Conservation (phyloP, 768 basidiomycete genomes). For the Psilocybe tampanensis region DNA sequence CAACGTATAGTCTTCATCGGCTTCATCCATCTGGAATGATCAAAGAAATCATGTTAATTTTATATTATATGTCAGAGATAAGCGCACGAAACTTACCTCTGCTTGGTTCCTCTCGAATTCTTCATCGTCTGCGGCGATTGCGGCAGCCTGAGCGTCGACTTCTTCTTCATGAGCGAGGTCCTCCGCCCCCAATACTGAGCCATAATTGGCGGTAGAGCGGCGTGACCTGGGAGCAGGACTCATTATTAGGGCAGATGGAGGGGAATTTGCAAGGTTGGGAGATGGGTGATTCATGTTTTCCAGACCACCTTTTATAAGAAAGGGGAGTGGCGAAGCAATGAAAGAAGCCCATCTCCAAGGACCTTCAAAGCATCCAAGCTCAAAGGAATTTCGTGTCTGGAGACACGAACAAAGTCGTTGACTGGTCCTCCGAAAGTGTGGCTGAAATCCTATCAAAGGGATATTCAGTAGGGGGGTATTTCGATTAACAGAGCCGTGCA, state of each 20-base stretch:
- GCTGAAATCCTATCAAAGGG: background rate
- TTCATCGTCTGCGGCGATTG: constrained; percentile 8
- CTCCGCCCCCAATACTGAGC: background rate
- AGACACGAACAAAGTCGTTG: background rate
- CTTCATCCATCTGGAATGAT: constrained; percentile 4
- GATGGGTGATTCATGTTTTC: too few relatives aligned
- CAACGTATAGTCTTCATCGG: constrained; percentile 1
- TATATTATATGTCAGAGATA: background rate
- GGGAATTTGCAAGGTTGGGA: background rate
- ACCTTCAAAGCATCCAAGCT: background rate
- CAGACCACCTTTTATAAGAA: background rate
- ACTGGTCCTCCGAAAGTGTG: background rate
- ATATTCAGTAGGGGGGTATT: background rate
- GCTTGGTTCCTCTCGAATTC: background rate
- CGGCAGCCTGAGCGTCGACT: constrained; percentile 3
- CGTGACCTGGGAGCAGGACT: background rate
- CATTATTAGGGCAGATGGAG: background rate
- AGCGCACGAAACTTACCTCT: background rate
- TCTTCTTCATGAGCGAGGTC: constrained; percentile 14
- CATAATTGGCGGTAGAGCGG: background rate
- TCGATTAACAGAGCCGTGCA: background rate
- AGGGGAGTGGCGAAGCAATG: background rate
- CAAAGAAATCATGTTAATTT: background rate
- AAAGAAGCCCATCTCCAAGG: background rate
- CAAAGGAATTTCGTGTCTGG: background rate